Base-by-base conservation (phyloP, 306 rosid genomes). In the Ceratonia siliqua region DNA sequence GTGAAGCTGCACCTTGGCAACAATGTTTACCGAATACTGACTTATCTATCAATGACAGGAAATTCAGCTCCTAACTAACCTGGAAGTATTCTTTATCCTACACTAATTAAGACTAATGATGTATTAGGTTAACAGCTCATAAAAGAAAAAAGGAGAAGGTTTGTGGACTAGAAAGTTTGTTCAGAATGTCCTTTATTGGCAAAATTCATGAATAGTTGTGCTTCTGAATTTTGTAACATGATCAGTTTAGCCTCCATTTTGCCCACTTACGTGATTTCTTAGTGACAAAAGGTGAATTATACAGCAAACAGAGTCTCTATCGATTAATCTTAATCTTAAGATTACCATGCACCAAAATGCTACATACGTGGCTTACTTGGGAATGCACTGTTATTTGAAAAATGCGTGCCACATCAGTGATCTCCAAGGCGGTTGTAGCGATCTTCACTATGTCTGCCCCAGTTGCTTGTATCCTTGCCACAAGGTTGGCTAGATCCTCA, bases 381-480 rank as follows among this genome's bases (percentile, higher is more conserved):
- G 95, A 90, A 86, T 87, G 88, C 35, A 85, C 89, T 70, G 89
- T 87, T 77, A 90, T 86, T 58, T 92, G 96, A 74, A 92, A 88
- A 78, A 92, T 62, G 15, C 82, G 92, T 32, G 93, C 87, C 41
- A 88, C 96, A 76, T 94, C 99, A 73, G 92, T 85, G 77, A 94
- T 89, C 62, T 92, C 97, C 83, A 87, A 28, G 21, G 99, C 99
- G 52, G 93, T 86, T 18, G 97, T 94, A 18, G 96, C 96, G 66
- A 94, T 81, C 87, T 94, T 94, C 79, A 94, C 99, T 52, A 94
- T 88, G 78, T 94, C 97, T 74, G 99, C 95, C 58, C 99, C 97
- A 8, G 88, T 83, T 63, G 89, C 89, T 82, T 94, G 99, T 81
- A 94, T 94, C 79, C 80, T 79, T 38, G 95, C 99, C 14, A 85